Evolutionary conservation across 805 yeast species (phyloP).

Genomic region (Metschnikowia lochheadii): DNA sequence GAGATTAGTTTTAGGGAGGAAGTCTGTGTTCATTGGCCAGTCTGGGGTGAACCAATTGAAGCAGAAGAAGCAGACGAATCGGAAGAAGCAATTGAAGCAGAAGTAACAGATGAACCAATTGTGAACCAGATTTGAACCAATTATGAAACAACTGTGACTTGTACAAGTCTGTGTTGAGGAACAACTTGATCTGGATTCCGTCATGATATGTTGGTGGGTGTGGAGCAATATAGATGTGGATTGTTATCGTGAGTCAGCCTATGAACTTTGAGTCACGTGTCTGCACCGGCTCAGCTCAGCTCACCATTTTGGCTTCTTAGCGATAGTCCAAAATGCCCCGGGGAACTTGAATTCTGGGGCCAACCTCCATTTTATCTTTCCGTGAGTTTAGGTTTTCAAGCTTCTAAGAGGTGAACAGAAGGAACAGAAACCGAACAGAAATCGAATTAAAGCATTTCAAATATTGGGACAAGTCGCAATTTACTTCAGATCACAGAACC

Average conservation of each 20-base stretch:
- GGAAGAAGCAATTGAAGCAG: too few relatives aligned
- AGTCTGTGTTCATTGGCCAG: too few relatives aligned
- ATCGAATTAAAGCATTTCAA: too few relatives aligned
- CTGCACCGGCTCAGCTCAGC: neutral
- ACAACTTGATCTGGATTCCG: slow-evolving; percentile 46
- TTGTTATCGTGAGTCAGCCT: slow-evolving; percentile 1
- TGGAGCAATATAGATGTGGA: neutral
- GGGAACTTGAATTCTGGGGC: neutral
- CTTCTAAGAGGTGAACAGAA: too few relatives aligned
- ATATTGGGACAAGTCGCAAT: too few relatives aligned
- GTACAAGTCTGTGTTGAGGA: slow-evolving; percentile 94
- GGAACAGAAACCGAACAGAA: too few relatives aligned
- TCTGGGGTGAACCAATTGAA: too few relatives aligned
- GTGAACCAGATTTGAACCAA: too few relatives aligned
- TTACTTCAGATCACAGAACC: too few relatives aligned
- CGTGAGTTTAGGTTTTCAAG: neutral
- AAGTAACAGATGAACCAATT: too few relatives aligned
- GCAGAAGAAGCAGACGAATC: too few relatives aligned
- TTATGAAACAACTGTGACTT: slow-evolving; percentile 34
- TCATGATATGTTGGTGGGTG: neutral
- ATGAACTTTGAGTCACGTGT: neutral
- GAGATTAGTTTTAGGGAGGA: too few relatives aligned
- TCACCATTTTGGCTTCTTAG: neutral
- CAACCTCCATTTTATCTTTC: neutral
- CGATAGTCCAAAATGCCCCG: neutral